These are phyloP conservation scores for Larix kaempferi DNA, from an alignment of 75 land plant genomes.

Conservation along the genomic window DNA sequence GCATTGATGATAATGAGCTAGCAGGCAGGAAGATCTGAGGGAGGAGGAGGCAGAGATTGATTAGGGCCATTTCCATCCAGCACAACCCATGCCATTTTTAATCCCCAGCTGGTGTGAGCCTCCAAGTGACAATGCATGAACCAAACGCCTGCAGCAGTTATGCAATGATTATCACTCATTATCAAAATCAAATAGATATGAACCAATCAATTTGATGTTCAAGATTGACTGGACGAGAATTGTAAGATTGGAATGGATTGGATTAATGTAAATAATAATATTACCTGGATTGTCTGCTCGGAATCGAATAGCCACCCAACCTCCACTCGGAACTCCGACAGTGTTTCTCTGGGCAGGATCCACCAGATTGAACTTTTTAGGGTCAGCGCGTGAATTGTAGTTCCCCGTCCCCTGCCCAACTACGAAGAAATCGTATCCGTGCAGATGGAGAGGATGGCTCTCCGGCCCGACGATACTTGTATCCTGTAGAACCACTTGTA, in stretches of 20 bases:
- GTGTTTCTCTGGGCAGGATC: constrained; percentile 71
- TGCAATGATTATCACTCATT: neutral
- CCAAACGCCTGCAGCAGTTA: constrained; percentile 53
- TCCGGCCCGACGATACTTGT: constrained; percentile 58
- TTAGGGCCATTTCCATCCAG: constrained; percentile 37
- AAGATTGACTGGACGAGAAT: no score
- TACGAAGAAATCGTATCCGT: constrained; percentile 67
- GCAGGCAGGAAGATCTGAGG: no score
- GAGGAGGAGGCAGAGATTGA: constrained; percentile 57
- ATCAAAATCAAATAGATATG: no score
- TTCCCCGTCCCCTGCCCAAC: constrained; percentile 67
- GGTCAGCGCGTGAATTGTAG: constrained; percentile 34
- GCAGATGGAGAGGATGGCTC: constrained; percentile 72
- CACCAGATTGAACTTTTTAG: constrained; percentile 45
- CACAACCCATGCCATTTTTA: constrained; percentile 64
- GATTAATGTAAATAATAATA: no score
- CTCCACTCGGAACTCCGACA: constrained; percentile 49
- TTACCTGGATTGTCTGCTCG: constrained; percentile 73
- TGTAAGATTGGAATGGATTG: no score
- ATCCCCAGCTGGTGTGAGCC: constrained; percentile 61
- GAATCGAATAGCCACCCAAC: constrained; percentile 69
- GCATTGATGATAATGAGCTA: no score
- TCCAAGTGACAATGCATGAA: constrained; percentile 73
- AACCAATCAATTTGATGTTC: no score
- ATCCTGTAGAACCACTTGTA: constrained; percentile 69